Conservation (phyloP, 768 basidiomycete species). For the Auriculariales sp. region DNA sequence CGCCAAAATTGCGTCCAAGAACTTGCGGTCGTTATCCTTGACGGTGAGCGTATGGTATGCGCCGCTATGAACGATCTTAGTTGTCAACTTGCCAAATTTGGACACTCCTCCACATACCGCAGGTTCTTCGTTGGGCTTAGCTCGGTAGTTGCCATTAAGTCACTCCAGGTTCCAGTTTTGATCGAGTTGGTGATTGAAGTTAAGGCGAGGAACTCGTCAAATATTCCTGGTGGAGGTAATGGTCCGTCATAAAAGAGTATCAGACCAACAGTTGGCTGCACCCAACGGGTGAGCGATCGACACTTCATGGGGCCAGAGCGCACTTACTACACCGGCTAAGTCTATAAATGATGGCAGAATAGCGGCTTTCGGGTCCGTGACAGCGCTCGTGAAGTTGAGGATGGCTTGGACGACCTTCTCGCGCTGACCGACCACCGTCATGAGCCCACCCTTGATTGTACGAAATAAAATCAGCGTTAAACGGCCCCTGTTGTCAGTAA, state of each 20-base stretch:
- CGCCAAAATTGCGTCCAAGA: conserved; percentile 29
- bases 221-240: conserved; percentile 30
- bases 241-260: conserved; percentile 49
- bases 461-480: background rate
- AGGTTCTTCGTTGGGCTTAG: too few species aligned
- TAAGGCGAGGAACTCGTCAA: conserved; percentile 36
- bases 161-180: conserved; percentile 13
- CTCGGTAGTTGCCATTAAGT: too few species aligned
- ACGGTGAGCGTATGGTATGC: conserved; percentile 29
- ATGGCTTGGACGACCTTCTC: conserved; percentile 22
- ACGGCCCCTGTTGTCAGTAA: too few species aligned
- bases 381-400: conserved; percentile 23
- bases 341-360: conserved; percentile 33
- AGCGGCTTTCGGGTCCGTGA: conserved; percentile 36
- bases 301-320: background rate
- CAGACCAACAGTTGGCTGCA: conserved; percentile 12
- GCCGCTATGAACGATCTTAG: conserved; percentile 2
- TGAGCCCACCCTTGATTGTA: conserved; percentile 34
- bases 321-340: conserved; percentile 19
- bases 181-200: conserved; percentile 23
- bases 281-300: too few species aligned
- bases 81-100: background rate
- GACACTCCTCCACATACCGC: background rate
- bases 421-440: conserved; percentile 14
- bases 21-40: conserved; percentile 17